Conservation (phyloP, 108 stramenopile genomes). For the Licmophora abbreviata region DNA sequence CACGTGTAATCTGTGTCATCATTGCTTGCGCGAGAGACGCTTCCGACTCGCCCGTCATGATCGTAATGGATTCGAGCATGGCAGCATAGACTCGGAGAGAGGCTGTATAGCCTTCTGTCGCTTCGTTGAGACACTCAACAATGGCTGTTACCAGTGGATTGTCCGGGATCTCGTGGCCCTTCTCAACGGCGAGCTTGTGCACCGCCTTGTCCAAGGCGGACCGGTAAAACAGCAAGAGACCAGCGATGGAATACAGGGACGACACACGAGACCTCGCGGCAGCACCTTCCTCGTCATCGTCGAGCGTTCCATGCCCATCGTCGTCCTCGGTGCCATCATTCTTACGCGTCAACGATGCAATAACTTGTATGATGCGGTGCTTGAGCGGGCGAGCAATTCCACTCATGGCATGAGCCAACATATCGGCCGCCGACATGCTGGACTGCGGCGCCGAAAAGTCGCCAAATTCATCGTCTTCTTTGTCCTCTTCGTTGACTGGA, state of each 20-base stretch:
- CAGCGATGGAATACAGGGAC: conserved; percentile 69
- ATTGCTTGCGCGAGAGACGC: conserved; percentile 54
- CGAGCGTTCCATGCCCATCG: conserved; percentile 23
- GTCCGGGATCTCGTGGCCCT: neutral
- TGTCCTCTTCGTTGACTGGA: neutral
- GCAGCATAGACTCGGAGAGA: conserved; percentile 71
- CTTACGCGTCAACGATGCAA: conserved; percentile 44
- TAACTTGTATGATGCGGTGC: conserved; percentile 68
- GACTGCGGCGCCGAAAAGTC: conserved; percentile 24
- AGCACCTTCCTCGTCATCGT: conserved; percentile 63
- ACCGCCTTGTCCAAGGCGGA: conserved; percentile 56
- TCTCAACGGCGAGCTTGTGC: conserved; percentile 18
- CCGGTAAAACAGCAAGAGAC: conserved; percentile 69
- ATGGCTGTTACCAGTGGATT: conserved; percentile 53
- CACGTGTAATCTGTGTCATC: conserved; percentile 49
- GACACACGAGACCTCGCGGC: conserved; percentile 38
- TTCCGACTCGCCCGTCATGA: conserved; percentile 46
- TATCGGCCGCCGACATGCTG: conserved; percentile 39
- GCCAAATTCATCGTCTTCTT: conserved; percentile 13
- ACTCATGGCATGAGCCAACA: conserved; percentile 66
- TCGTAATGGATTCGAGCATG: conserved; percentile 52
- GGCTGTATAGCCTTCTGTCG: conserved; percentile 58
- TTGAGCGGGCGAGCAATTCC: conserved; percentile 75
- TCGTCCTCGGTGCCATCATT: conserved; percentile 33
- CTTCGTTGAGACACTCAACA: conserved; percentile 61